A percentile compares a stretch with the other conserved stretches of the same genome.
phyloP scores from a whole-genome alignment of 805 yeast species.

The Ogataea nonfermentans region DNA sequence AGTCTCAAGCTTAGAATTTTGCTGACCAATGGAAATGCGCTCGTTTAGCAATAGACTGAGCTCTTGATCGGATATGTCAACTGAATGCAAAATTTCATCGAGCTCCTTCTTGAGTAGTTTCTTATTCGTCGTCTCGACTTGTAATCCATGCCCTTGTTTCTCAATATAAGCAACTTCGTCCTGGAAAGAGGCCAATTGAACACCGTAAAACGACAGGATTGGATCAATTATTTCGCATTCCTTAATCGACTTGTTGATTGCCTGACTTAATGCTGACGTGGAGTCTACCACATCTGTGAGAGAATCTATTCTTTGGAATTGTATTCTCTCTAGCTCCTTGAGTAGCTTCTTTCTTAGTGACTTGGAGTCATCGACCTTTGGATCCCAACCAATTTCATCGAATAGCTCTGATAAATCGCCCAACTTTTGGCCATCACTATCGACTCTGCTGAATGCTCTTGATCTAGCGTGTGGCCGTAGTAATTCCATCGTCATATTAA shows the following conservation, averaged over 20 bases:
- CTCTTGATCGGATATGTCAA: slow-evolving; percentile 58
- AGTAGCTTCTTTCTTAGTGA: slow-evolving; percentile 56
- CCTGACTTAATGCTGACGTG: slow-evolving; percentile 41
- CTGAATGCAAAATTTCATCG: slow-evolving; percentile 65
- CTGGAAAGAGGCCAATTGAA: slow-evolving; percentile 61
- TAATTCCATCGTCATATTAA: slow-evolving; percentile 4
- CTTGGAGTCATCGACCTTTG: slow-evolving; percentile 56
- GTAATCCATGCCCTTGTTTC: slow-evolving; percentile 74
- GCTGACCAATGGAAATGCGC: slow-evolving; percentile 46
- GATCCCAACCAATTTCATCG: slow-evolving; percentile 76
- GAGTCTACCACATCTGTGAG: slow-evolving; percentile 42
- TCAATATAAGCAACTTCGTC: slow-evolving; percentile 72
- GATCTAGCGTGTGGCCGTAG: slow-evolving; percentile 27
- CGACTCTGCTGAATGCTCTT: slow-evolving; percentile 32
- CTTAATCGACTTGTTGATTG: slow-evolving; percentile 42
- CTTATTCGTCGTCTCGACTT: slow-evolving; percentile 78
- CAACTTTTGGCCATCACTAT: slow-evolving; percentile 19
- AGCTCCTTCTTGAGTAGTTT: slow-evolving; percentile 71
- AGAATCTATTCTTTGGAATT: slow-evolving; percentile 58
- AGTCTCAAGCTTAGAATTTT: slow-evolving; percentile 47
- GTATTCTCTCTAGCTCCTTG: slow-evolving; percentile 58
- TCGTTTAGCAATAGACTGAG: slow-evolving; percentile 46
- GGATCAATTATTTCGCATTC: slow-evolving; percentile 60
- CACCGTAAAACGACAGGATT: slow-evolving; percentile 52
- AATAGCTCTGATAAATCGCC: slow-evolving; percentile 60